Evolutionary conservation across 805 yeast genomes (phyloP), one percentile per base, ranked within the genome.

Genomic region (Gaillardinia entomophila): DNA sequence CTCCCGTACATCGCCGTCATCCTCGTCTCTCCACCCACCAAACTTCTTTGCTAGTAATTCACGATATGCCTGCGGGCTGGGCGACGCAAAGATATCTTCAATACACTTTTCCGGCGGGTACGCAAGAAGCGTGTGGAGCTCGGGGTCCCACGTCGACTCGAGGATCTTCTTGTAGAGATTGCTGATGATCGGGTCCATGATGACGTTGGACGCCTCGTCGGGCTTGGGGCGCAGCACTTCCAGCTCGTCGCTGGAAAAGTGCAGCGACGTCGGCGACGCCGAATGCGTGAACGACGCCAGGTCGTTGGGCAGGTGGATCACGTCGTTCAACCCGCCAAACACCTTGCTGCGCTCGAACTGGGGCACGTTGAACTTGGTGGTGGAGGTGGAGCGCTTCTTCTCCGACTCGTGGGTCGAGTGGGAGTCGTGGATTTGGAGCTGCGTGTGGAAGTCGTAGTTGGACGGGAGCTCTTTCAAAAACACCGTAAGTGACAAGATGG

Each of bases 1-100:
- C 25, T 58, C 53, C 27, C 55, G 39, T 14, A 42, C 34, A 6
- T 37, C 43, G 6, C 47, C 52, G 16, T 46, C 51, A 13, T 46
- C 57, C 4, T 43, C 48, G 17, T 42, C 42, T 10, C 30, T 6
- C 41, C 41, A 34, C 4, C 31, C 17, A 8, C 29, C 22, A 22
- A 35, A 36, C 25, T 36, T 31, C 19, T 37, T 35, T 25, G 37
- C 39, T 18, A 43, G 24, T n/a, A 39, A 35, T 19, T 38, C 37
- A 12, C 41, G 38, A 35, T 37, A 40, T 11, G 41, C 42, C 19
- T 31, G 17, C 11, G 38, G 44, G 16, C 41, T 30, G 16, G 75
- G 73, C 1, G 85, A 83, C 19, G 73, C 68, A 36, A 85, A 71
- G 2, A 89, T 82, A 53, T 86, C 94, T 20, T 77, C 77, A 8